Percentiles rank a stretch among this genome's conserved stretches.
These are phyloP conservation scores for Penicillium nucicola DNA, from an alignment of 495 filamentous ascomycete genomes.

Conservation along the genomic window DNA sequence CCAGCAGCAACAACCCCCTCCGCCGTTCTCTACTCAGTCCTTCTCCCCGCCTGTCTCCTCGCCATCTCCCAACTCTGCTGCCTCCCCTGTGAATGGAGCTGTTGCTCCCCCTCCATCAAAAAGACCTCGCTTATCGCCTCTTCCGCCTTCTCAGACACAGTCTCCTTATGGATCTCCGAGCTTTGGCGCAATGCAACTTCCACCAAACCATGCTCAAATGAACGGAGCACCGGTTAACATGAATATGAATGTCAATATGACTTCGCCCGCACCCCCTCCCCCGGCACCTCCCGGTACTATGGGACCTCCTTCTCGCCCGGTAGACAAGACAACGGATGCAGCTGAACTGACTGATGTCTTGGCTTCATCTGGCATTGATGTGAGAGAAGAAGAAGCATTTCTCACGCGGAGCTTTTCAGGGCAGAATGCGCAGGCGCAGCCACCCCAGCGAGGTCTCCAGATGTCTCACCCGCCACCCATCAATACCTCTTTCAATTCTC, in stretches of 20 bases:
- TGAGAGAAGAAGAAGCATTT: conserved; percentile 76
- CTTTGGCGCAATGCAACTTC: conserved; percentile 43
- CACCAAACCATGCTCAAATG: conserved; percentile 29
- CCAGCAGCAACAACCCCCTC: conserved; percentile 27
- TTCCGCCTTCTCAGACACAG: conserved; percentile 48
- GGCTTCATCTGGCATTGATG: conserved; percentile 74
- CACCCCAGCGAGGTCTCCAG: conserved; percentile 42
- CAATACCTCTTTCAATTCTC: conserved; percentile 39
- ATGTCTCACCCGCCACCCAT: conserved; percentile 34
- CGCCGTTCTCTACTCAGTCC: conserved; percentile 45
- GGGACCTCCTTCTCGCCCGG: conserved; percentile 77
- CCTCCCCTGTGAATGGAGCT: conserved; percentile 41
- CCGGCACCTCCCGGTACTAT: conserved; percentile 56
- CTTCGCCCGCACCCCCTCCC: conserved; percentile 23
- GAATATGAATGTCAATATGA: conserved; percentile 25
- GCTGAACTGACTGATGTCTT: conserved; percentile 75
- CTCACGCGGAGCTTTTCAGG: conserved; percentile 59
- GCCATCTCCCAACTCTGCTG: conserved; percentile 40
- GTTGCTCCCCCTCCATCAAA: conserved; percentile 55
- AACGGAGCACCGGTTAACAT: conserved; percentile 36
- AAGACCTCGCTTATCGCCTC: conserved; percentile 66
- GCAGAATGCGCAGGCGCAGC: conserved; percentile 40
- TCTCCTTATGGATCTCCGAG: conserved; percentile 36
- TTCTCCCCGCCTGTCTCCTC: conserved; percentile 56
- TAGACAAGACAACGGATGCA: conserved; percentile 64